phyloP scores from a whole-genome alignment of 306 rosid species.

The Glycyrrhiza uralensis region DNA sequence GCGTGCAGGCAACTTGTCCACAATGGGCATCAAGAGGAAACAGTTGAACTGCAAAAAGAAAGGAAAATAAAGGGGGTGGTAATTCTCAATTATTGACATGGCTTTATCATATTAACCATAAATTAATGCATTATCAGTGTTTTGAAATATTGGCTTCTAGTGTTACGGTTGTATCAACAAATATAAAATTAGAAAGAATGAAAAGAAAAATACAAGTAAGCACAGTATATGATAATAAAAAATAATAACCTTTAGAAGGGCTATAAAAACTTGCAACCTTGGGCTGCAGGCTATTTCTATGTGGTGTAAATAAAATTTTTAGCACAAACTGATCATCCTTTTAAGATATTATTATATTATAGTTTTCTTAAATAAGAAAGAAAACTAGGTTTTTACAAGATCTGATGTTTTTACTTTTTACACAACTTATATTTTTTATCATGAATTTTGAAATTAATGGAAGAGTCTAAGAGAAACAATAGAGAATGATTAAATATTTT shows the following conservation, averaged over 20 bases:
- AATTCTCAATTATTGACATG: slow-evolving; percentile 7
- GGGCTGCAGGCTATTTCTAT: background rate
- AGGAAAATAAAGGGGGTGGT: background rate
- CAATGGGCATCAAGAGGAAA: slow-evolving; percentile 97
- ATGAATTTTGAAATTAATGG: background rate
- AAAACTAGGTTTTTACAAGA: background rate
- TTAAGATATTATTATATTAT: background rate
- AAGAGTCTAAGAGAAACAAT: background rate
- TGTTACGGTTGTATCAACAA: background rate
- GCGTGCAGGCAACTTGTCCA: slow-evolving; percentile 92
- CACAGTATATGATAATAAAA: background rate
- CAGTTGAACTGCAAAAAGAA: slow-evolving; percentile 81
- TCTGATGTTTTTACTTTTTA: background rate
- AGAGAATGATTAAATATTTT: background rate
- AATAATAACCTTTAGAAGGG: background rate
- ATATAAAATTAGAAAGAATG: background rate
- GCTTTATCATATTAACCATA: background rate
- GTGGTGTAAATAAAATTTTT: background rate
- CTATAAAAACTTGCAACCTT: background rate
- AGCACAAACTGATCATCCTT: background rate
- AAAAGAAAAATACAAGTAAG: background rate
- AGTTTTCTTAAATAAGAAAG: background rate
- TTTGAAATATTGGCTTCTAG: background rate
- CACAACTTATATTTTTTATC: background rate
- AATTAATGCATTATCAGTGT: background rate